phyloP scores from a whole-genome alignment of 345 rosid species.

The Hibiscus syriacus region DNA sequence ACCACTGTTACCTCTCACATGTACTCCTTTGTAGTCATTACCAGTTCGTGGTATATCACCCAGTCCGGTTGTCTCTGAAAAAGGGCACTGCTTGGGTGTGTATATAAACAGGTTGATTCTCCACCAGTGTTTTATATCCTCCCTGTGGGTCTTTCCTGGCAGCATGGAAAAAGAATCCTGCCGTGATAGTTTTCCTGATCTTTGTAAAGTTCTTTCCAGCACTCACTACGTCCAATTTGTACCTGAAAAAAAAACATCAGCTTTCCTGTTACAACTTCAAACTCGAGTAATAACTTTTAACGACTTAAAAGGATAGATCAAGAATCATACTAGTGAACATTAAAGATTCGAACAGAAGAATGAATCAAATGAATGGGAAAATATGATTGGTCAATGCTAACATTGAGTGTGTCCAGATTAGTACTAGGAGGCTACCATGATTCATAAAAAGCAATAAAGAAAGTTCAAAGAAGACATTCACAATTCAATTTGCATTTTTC shows the following conservation, averaged over 20 bases:
- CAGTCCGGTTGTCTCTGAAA: slow-evolving; percentile 93
- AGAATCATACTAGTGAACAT: background rate
- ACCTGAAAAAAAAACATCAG: slow-evolving; percentile 32
- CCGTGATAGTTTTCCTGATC: slow-evolving; percentile 80
- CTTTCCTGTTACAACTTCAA: background rate
- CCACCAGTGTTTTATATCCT: slow-evolving; percentile 74
- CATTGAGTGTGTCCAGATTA: background rate
- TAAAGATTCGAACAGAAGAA: background rate
- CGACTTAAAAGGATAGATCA: background rate
- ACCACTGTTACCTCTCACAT: slow-evolving; percentile 76
- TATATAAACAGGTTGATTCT: slow-evolving; percentile 80
- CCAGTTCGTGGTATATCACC: slow-evolving; percentile 90
- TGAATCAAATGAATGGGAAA: background rate
- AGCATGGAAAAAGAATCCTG: slow-evolving; percentile 87
- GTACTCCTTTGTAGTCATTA: slow-evolving; percentile 91
- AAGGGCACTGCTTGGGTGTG: slow-evolving; percentile 90
- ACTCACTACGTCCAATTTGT: slow-evolving; percentile 70
- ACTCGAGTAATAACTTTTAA: background rate
- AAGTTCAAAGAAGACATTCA: background rate
- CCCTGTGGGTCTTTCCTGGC: slow-evolving; percentile 87
- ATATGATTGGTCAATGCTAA: background rate
- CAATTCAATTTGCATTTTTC: background rate
- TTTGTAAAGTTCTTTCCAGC: slow-evolving; percentile 68
- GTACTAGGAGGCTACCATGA: background rate
- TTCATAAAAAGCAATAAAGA: background rate